Base-by-base conservation (phyloP, 2,329 filamentous ascomycete genomes). In the Fusarium compactum region DNA sequence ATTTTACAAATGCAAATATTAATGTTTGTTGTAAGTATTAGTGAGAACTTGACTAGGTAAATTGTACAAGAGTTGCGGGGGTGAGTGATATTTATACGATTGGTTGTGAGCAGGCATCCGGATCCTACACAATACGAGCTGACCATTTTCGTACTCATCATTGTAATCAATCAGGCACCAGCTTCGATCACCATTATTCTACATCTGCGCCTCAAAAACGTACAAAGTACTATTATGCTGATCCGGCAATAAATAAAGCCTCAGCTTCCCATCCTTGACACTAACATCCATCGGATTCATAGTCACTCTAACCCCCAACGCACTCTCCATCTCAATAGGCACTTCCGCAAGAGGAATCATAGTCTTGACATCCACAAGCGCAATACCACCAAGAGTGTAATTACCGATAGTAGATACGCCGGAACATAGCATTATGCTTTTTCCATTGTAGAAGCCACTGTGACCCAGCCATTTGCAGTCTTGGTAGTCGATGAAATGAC, bases 401-500 rank as follows among this genome's bases (percentile, higher is more conserved):
- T 64, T 74, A 15, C 74, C 76, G 15, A 83, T 61, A 6, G 76
- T 80, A 7, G 82, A 80, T 10, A 85, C 80, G 2, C 84, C 84
- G 0, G 82, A 82, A 66, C 84, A 85, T 16, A 86, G 77, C 83
- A 85, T 85, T 12, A 85, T 74, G 16, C 80, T 77, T 40, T 78
- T 77, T n/a, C 64, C 72, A n/a, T 68, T 68, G 50, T 82, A 82
- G 8, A 75, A 64, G 12, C 71, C 63, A 16, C 80, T 78, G 67
- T 79, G 80, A 6, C 84, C 84, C 1, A 86, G 76, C 73, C 81
- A 85, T 70, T 86, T 86, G 76, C 84, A 86, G 77, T 86, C 84
- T 73, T 86, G 84, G 69, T 85, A 85, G 63, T 85, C 84, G 58
- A 83, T 73, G 72, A 80, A 85, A 69, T 83, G 79, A 38, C 77